Conservation (phyloP, 1,284 basidiomycete genomes). For the Papiliotrema nemorosa region DNA sequence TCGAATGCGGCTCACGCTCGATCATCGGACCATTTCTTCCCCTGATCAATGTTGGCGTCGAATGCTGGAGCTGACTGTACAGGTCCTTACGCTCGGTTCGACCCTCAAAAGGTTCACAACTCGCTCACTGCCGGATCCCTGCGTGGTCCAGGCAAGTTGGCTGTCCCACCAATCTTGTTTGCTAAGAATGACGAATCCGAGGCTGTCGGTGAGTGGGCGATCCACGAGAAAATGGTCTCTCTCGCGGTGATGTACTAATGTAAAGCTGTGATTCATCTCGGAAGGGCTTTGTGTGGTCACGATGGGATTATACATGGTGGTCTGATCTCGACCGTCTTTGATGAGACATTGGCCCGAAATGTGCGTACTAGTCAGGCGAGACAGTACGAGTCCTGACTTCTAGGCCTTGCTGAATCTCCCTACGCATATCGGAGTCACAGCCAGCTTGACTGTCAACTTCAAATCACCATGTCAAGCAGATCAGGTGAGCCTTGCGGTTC, state of each 20-base stretch:
- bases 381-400: not conserved
- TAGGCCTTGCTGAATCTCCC: slow-evolving; percentile 81
- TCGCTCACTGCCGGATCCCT: slow-evolving; percentile 80
- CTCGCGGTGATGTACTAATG: not conserved
- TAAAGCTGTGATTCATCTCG: slow-evolving; percentile 69
- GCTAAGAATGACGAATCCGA: slow-evolving; percentile 71
- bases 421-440: slow-evolving; percentile 89
- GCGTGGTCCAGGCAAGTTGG: slow-evolving; percentile 77
- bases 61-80: no score
- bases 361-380: slow-evolving; percentile 53
- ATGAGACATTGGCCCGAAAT: slow-evolving; percentile 78
- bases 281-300: slow-evolving; percentile 78
- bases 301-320: slow-evolving; percentile 95
- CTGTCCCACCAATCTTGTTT: slow-evolving; percentile 69
- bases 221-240: not conserved
- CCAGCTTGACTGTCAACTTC: slow-evolving; percentile 70
- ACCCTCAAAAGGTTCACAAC: slow-evolving; percentile 67
- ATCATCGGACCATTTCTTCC: no score
- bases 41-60: no score
- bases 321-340: slow-evolving; percentile 80
- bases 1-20: no score
- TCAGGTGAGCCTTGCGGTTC: slow-evolving; percentile 55
- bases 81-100: slow-evolving; percentile 65
- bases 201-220: slow-evolving; percentile 50
- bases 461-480: slow-evolving; percentile 77